Evolutionary conservation across 176 grass and related monocot species (phyloP), one percentile per base, ranked within the genome.

Genomic region (Melocanna baccifera): DNA sequence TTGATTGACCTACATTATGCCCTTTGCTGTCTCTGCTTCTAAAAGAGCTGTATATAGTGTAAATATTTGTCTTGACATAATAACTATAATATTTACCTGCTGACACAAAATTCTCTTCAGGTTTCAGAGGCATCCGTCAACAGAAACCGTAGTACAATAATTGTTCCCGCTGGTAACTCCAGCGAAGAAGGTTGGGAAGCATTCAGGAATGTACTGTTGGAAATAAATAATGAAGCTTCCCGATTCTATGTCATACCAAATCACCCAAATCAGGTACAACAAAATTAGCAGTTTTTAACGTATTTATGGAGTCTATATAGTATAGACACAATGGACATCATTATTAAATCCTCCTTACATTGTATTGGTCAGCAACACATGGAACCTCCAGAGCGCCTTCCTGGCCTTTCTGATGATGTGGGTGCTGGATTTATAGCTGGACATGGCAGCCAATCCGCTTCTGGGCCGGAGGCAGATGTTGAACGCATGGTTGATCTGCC

Each of bases 141-240:
- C 46, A 92, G 96, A 81, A 99, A 99, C 77, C 93, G 96, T 58
- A 99, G 96, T 70, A 99, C 96, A 18, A 99, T 99, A 56, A 96
- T 94, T 81, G 86, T 99, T 87, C 96, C 96, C 0, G 96, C 96
- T 67, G 93, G 96, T 71, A 99, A 91, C 86, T 91, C 96, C 78
- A 89, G 93, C 43, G 96, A 99, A 92, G 96, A 99, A 86, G 96
- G 96, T 56, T 99, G 96, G 96, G 91, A 93, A 91, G 85, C 93
- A 78, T 99, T 99, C 79, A 94, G 96, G 68, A 96, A 90, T 89
- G 84, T 99, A 64, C 84, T 99, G 51, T 62, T 93, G 47, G 96
- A 99, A 70, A 95, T 99, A 74, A 95, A 96, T 86, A 90, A 92
- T 62, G 96, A 91, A 20, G 89, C 86, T 79, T 90, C 91, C 10